Base-by-base conservation (phyloP, 1,284 basidiomycete genomes). In the Cutaneotrichosporon sp. region DNA sequence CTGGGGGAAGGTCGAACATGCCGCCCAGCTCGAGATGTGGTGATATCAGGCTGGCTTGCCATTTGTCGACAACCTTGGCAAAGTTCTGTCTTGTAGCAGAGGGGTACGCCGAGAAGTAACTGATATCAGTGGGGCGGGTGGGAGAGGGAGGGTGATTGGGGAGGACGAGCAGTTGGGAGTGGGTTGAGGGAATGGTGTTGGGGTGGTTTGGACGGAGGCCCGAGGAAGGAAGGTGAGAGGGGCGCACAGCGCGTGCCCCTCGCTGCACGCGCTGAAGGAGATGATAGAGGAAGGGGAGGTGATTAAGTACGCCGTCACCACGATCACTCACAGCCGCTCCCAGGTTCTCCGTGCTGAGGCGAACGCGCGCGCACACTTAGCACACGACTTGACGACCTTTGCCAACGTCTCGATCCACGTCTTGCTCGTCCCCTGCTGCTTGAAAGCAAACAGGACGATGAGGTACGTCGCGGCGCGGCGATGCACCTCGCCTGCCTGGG, bases 391-490 rank as follows among this genome's bases (percentile, higher is more conserved):
- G 38, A 94, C 74, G 61, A 89, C 87, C 3, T 68, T 69, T 56
- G 83, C 81, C 56, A 92, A 76, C 64, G 82, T 84, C 18, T 75
- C 73, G 74, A 87, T 86, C 90, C 90, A 94, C 4, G 34, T 34
- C 51, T 60, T 56, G 65, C 47, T 58, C 6, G 60, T 61, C 11
- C 51, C 34, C 64, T 86, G 86, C 58, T 74, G 65, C 32, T 85
- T 82, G 71, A 91, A 94, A 5, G 91, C 91, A 72, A 90, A 89
- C 52, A 94, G 79, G 65, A 90, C 86, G 58, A 93, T 82, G 56
- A 91, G 84, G 80, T 91, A 95, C 0, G 86, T 87, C 0, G 92
- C 90, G 1, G 88, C 86, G 38, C 75, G 68, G 5, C 62, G 59
- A 57, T 73, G 70, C 13, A 75, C 58, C 2, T 57, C 42, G 9